phyloP scores from a whole-genome alignment of 768 basidiomycete genomes.

The Tricholoma sp. region DNA sequence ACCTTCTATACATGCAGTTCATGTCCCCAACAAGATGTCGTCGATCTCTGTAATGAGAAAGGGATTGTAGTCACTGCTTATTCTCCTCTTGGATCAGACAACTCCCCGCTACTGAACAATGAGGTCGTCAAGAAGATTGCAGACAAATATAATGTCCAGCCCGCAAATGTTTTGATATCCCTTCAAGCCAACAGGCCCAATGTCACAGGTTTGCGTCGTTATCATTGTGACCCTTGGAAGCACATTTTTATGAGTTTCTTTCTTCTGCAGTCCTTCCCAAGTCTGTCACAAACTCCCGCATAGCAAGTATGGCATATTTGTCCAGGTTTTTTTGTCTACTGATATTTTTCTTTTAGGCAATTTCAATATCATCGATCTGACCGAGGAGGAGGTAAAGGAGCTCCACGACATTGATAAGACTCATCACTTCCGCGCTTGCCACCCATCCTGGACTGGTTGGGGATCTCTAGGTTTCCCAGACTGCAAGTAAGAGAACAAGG shows the following conservation, averaged over 20 bases:
- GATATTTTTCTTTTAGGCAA: constrained; percentile 37
- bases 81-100: constrained; percentile 72
- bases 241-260: background rate
- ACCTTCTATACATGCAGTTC: constrained; percentile 28
- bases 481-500: constrained; percentile 22
- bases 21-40: constrained; percentile 62
- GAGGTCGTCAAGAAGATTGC: constrained; percentile 58
- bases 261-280: constrained; percentile 56
- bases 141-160: constrained; percentile 48
- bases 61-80: constrained; percentile 75
- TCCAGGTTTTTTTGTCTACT: background rate
- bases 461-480: constrained; percentile 60
- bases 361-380: constrained; percentile 54
- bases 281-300: constrained; percentile 67
- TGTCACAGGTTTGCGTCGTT: constrained; percentile 38
- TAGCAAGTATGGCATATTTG: constrained; percentile 36
- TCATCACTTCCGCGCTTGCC: constrained; percentile 59
- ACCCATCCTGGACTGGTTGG: constrained; percentile 60
- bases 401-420: constrained; percentile 58
- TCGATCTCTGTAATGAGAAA: constrained; percentile 53
- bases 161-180: constrained; percentile 67
- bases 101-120: constrained; percentile 62
- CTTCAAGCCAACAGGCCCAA: constrained; percentile 66
- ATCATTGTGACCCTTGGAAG: background rate
- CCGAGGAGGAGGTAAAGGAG: constrained; percentile 53